phyloP scores from a whole-genome alignment of 331 rosid genomes.

The Cydonia oblonga region DNA sequence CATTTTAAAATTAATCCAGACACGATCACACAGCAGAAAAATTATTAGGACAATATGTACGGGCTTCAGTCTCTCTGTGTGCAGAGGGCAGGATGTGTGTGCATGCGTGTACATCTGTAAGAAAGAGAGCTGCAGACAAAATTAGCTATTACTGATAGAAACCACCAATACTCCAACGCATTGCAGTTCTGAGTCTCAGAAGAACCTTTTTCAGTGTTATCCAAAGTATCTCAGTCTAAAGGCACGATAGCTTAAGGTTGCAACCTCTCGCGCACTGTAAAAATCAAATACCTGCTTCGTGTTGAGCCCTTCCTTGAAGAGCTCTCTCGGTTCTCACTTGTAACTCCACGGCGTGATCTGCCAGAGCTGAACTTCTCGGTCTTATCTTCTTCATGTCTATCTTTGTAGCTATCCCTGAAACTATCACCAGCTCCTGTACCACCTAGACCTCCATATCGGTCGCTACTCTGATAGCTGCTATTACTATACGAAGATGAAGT shows the following conservation, averaged over 20 bases:
- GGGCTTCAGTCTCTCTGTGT: neutral
- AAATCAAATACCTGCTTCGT: slow-evolving; percentile 24
- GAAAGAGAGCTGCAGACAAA: neutral
- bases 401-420: slow-evolving; percentile 45
- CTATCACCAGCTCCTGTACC: slow-evolving; percentile 39
- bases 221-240: neutral
- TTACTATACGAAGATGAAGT: slow-evolving; percentile 49
- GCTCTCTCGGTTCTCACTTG: slow-evolving; percentile 40
- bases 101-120: neutral
- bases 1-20: slow-evolving; percentile 17
- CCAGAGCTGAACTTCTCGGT: slow-evolving; percentile 34
- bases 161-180: neutral
- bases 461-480: slow-evolving; percentile 52
- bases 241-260: neutral
- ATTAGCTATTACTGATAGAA: neutral
- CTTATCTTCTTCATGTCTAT: slow-evolving; percentile 47
- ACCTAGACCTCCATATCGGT: slow-evolving; percentile 50
- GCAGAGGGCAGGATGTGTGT: neutral
- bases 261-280: slow-evolving; percentile 7
- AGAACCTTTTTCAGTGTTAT: neutral
- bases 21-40: neutral
- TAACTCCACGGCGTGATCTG: slow-evolving; percentile 32
- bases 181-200: neutral
- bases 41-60: slow-evolving; percentile 1
- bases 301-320: slow-evolving; percentile 51